Evolutionary conservation across 2,329 filamentous ascomycete species (phyloP).

Genomic region (Furcasterigmium furcatum): DNA sequence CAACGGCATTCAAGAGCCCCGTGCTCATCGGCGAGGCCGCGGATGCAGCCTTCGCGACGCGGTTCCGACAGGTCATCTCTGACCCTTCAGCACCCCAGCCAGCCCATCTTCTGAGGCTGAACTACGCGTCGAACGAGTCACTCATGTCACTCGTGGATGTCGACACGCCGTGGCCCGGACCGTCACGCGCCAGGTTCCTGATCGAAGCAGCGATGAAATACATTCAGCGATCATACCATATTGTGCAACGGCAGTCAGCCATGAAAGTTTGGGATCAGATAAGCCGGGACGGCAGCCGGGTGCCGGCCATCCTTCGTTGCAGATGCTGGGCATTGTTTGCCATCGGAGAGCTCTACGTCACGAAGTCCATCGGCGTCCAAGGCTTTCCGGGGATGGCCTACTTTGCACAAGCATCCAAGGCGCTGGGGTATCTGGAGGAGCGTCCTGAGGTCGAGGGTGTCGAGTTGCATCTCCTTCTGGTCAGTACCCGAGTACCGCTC

Average conservation of each 20-base stretch:
- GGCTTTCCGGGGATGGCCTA: constrained; percentile 39
- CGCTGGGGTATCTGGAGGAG: constrained; percentile 36
- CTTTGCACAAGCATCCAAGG: constrained; percentile 33
- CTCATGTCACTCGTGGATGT: constrained; percentile 21
- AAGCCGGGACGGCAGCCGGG: too few relatives aligned
- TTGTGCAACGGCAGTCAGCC: constrained; percentile 33
- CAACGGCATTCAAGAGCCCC: constrained; percentile 25
- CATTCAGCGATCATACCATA: constrained; percentile 33
- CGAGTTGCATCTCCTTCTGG: constrained; percentile 39
- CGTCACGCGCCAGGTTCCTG: constrained; percentile 29
- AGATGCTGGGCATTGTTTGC: constrained; percentile 42
- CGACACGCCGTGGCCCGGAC: constrained; percentile 32
- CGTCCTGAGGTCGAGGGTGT: constrained; percentile 37
- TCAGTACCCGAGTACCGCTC: constrained; percentile 28
- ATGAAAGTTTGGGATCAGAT: constrained; percentile 31
- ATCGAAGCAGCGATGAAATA: constrained; percentile 37
- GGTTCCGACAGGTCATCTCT: constrained; percentile 28
- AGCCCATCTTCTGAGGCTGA: constrained; percentile 25
- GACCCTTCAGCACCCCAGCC: constrained; percentile 15
- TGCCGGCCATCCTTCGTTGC: constrained; percentile 30
- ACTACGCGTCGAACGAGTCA: constrained; percentile 25
- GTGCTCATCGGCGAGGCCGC: constrained; percentile 29
- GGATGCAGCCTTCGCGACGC: constrained; percentile 30
- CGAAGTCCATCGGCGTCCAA: constrained; percentile 25
- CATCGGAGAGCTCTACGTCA: constrained; percentile 42